Evolutionary conservation across 1,284 basidiomycete genomes (phyloP), one percentile per base, ranked within the genome.

Genomic region (Pseudozyma tsukubaensis): DNA sequence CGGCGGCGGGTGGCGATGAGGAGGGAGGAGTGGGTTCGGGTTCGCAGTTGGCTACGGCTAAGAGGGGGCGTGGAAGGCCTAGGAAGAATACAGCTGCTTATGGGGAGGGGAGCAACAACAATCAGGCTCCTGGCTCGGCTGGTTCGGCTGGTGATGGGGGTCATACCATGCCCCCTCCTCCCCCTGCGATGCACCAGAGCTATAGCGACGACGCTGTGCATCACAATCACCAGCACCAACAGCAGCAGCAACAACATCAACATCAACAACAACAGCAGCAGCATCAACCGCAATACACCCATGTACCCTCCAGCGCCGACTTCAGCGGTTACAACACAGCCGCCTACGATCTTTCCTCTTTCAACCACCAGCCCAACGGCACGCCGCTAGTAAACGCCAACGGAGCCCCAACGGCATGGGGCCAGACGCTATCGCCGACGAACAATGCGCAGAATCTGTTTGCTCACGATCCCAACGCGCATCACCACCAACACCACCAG

Each of bases 231-330:
- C 62, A 66, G 39, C 69, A 72, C 34, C 79, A 80, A 67, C 57
- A 51, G 49, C 49, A 81, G 68, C 66, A 79, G 67, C 47, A 80
- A 59, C 39, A 78, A 68, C 76, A 77, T 42, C 56, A 43, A n/a
- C 51, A 43, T 3, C 61, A 64, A 10, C 54, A 53, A 29, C 55
- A 50, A n/a, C 58, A 49, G 14, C 50, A 53, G 21, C 66, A 71
- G 5, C 62, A 60, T 9, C 60, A 57, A 32, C 62, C 54, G 10
- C 63, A 72, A 37, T 73, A 73, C 40, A 67, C 60, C 1, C 71
- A 73, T 24, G 55, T 73, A 6, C 54, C 60, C 36, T 53, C 71
- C 0, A 29, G 6, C 24, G 51, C 61, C n/a, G 65, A 73, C 8
- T 73, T 68, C 32, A 9, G 52, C 18, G 37, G 34, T 5, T 73